Conservation (phyloP, 306 rosid genomes). For the Casuarina glauca region DNA sequence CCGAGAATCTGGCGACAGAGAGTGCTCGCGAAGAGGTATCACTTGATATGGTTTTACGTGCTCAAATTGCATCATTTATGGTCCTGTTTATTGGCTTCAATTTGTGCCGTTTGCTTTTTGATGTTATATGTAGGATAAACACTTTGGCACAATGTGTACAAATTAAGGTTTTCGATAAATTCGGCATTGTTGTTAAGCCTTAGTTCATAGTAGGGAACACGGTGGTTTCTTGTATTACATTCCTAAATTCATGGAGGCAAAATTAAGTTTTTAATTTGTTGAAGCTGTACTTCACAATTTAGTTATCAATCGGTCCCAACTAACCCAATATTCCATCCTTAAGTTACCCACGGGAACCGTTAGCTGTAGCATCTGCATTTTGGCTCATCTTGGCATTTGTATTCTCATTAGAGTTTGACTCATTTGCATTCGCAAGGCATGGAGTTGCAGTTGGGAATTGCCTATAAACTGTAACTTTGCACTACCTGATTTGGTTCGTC, state of each 20-base stretch:
- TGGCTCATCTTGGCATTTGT: neutral
- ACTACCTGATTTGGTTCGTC: neutral
- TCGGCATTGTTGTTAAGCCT: neutral
- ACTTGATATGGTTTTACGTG: neutral
- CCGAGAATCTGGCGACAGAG: conserved; percentile 24
- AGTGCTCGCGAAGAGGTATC: conserved; percentile 63
- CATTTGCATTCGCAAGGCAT: neutral
- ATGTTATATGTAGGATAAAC: neutral
- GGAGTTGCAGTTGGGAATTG: neutral
- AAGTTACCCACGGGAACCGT: neutral
- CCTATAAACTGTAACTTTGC: neutral
- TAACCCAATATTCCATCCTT: neutral
- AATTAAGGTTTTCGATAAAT: neutral
- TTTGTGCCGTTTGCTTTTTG: neutral
- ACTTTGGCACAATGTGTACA: neutral
- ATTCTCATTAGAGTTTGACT: neutral
- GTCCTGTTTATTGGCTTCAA: neutral
- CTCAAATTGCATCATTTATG: neutral
- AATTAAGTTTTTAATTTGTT: neutral
- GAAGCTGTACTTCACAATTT: no score
- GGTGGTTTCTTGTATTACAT: neutral
- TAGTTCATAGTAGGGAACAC: neutral
- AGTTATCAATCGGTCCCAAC: neutral
- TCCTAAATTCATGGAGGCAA: neutral
- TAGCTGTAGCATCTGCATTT: neutral